Evolutionary conservation across 805 yeast species (phyloP), one percentile per base, ranked within the genome.

Genomic region (Saccharomycopsis sp.): DNA sequence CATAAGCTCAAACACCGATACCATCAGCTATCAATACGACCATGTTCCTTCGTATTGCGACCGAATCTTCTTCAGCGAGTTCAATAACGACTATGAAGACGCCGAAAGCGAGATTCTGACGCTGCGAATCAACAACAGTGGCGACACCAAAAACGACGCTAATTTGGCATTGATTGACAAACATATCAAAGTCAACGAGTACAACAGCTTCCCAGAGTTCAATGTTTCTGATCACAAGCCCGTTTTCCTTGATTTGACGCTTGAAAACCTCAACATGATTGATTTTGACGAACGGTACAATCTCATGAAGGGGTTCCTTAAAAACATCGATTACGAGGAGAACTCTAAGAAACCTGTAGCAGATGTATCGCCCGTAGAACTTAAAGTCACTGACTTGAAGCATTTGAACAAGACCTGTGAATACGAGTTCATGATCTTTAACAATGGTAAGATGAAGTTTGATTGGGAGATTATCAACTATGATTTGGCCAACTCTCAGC

Each of bases 1-100:
- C 2, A 51, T 56, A 12, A 58, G 38, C 59, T 64, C 62, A 52
- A 53, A 65, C 22, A 73, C 70, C 12, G 63, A 68, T 1, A 56
- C 64, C 35, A 52, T 56, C 38, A 61, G 65, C 47, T 63, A 63
- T 24, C 66, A 69, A 47, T 68, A 67, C 50, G 74, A 74, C 55
- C 70, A 87, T 53, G 68, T 71, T 3, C 87, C 88, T 0, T 79
- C 86, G 0, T 83, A 83, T 65, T 82, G 87, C 0, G 88, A 83
- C 61, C 72, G 88, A 35, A 75, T 83, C 2, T 65, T 83, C 20
- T 76, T 70, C 65, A 68, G 76, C 1, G 69, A 70, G 2, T 59
- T 69, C 64, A 62, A 3, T 52, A 61, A 19, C 41, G 61, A 53
- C 25, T 60, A 53, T 52, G 59, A 54, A 23, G 52, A 47, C 54